Evolutionary conservation across 2,329 filamentous ascomycete genomes (phyloP).

Genomic region (Thielaviopsis musarum): DNA sequence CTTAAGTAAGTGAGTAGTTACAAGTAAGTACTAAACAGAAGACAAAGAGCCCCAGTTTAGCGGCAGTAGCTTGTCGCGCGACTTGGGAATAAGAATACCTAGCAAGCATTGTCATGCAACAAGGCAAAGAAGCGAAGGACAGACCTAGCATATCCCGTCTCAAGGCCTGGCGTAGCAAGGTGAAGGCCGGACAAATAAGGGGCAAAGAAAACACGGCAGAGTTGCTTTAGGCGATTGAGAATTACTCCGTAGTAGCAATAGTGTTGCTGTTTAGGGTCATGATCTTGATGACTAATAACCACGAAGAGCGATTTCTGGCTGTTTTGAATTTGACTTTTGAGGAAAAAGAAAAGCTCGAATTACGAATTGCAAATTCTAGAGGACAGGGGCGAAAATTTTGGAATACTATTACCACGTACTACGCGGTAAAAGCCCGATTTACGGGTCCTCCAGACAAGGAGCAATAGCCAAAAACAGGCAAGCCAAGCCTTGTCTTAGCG

Average conservation of each 20-base stretch:
- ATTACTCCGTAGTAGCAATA: no score
- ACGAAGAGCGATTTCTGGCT: no score
- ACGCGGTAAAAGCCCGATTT: not conserved
- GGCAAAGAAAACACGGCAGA: not conserved
- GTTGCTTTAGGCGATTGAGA: no score
- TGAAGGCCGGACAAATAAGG: not conserved
- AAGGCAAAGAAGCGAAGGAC: not conserved
- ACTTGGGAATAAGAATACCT: not conserved
- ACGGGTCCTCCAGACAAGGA: not conserved
- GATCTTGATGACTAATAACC: no score
- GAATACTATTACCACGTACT: no score
- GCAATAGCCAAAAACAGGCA: conserved; percentile 3
- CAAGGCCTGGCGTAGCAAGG: not conserved
- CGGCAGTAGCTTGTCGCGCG: not conserved
- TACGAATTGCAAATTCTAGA: not conserved
- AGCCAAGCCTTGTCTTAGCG: not conserved
- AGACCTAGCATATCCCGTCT: not conserved
- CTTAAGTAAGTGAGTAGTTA: no score
- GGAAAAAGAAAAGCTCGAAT: no score
- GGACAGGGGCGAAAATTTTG: not conserved
- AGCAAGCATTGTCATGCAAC: not conserved
- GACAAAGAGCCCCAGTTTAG: no score
- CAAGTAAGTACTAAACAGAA: no score
- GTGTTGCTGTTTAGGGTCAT: no score
- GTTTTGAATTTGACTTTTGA: no score